Conservation (phyloP, 768 basidiomycete genomes). For the Crucibulum laeve region DNA sequence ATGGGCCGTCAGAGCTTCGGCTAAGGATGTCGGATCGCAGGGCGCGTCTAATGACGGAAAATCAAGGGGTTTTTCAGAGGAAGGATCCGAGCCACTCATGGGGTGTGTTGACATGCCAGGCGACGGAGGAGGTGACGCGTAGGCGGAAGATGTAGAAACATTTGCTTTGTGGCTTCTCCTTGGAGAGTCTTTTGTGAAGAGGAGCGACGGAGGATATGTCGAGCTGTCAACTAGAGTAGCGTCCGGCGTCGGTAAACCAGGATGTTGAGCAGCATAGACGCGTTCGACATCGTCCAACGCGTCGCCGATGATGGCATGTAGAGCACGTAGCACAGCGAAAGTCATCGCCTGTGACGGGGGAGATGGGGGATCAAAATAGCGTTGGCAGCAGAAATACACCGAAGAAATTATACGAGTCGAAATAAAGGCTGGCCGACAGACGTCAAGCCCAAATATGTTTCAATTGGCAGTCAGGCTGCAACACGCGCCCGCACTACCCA, state of each 20-base stretch:
- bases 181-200: background rate
- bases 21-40: slow-evolving; percentile 36
- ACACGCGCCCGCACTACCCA: background rate
- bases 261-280: slow-evolving; percentile 37
- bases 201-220: slow-evolving; percentile 20
- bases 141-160: slow-evolving; percentile 7
- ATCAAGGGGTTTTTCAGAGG: slow-evolving; percentile 27
- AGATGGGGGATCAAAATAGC: slow-evolving; percentile 2
- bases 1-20: slow-evolving; percentile 55
- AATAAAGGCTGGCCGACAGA: background rate
- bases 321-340: slow-evolving; percentile 57
- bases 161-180: background rate
- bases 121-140: slow-evolving; percentile 28
- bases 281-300: slow-evolving; percentile 67
- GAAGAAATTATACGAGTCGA: background rate
- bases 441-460: slow-evolving; percentile 1
- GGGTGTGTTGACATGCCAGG: slow-evolving; percentile 13
- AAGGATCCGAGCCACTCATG: background rate
- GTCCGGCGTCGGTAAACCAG: slow-evolving; percentile 8
- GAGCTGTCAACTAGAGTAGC: slow-evolving; percentile 4
- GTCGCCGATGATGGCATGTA: slow-evolving; percentile 63
- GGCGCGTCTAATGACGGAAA: slow-evolving; percentile 56
- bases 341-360: slow-evolving; percentile 34
- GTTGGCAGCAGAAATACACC: background rate
- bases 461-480: background rate